Evolutionary conservation across 2,329 filamentous ascomycete species (phyloP).

Genomic region (Cladosporium phlei): DNA sequence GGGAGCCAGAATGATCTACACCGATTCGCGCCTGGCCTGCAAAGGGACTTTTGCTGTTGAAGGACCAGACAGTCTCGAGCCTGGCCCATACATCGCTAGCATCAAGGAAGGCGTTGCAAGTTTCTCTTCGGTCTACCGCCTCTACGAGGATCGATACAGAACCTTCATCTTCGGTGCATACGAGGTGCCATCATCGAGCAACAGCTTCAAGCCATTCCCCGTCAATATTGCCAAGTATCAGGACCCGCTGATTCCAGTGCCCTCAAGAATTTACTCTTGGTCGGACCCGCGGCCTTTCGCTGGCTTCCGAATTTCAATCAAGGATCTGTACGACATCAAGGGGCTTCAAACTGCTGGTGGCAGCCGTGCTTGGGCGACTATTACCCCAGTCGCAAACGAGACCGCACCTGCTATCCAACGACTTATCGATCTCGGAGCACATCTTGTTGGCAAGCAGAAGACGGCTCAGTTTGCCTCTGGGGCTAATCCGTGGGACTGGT

Average conservation of each 20-base stretch:
- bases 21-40: background rate
- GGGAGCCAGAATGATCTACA: background rate
- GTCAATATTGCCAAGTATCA: slow-evolving; percentile 27
- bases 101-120: slow-evolving; percentile 13
- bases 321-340: slow-evolving; percentile 36
- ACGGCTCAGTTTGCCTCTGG: slow-evolving; percentile 32
- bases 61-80: slow-evolving; percentile 17
- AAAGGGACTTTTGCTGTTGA: background rate
- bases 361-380: slow-evolving; percentile 29
- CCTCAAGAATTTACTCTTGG: slow-evolving; percentile 37
- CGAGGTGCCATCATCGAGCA: slow-evolving; percentile 20
- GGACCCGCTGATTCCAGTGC: slow-evolving; percentile 33
- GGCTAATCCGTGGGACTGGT: slow-evolving; percentile 18
- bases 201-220: slow-evolving; percentile 24
- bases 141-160: slow-evolving; percentile 30
- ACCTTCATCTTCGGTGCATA: slow-evolving; percentile 32
- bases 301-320: slow-evolving; percentile 33
- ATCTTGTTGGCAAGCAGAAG: slow-evolving; percentile 35
- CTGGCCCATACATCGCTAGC: slow-evolving; percentile 28
- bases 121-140: slow-evolving; percentile 27
- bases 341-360: slow-evolving; percentile 33
- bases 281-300: slow-evolving; percentile 33
- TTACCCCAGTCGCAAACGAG: slow-evolving; percentile 22
- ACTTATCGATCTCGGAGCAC: slow-evolving; percentile 32
- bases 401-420: slow-evolving; percentile 33